Evolutionary conservation across 345 rosid genomes (phyloP).

Genomic region (Noccaea caerulescens): DNA sequence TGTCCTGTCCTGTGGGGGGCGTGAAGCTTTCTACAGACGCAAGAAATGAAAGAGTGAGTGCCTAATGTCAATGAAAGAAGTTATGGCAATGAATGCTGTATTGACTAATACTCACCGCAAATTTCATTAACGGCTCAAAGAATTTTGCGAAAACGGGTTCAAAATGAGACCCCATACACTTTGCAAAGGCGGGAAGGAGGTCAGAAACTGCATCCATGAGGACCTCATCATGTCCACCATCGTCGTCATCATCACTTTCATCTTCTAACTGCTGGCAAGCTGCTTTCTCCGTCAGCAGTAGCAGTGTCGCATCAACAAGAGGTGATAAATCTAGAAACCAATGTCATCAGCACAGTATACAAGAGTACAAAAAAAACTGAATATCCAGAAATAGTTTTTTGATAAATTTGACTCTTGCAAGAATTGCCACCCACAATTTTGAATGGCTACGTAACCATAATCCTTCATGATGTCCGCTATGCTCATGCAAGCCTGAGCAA

Average conservation of each 20-base stretch:
- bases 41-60: constrained; percentile 44
- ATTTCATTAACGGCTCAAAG: constrained; percentile 95
- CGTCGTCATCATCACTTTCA: constrained; percentile 81
- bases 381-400: background rate
- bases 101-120: constrained; percentile 63
- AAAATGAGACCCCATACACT: constrained; percentile 91
- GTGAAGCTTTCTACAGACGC: constrained; percentile 69
- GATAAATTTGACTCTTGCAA: constrained; percentile 23
- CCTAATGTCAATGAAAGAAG: constrained; percentile 14
- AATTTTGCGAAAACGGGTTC: constrained; percentile 81
- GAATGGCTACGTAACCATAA: constrained; percentile 73
- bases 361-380: background rate
- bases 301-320: constrained; percentile 77
- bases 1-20: constrained; percentile 88
- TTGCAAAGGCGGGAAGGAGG: constrained; percentile 97
- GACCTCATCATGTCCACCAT: constrained; percentile 83
- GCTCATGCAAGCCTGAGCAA: constrained; percentile 92
- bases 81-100: constrained; percentile 10
- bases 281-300: constrained; percentile 81
- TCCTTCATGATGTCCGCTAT: constrained; percentile 84
- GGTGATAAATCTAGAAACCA: constrained; percentile 68
- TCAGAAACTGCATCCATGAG: constrained; percentile 99
- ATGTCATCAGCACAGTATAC: constrained; percentile 31
- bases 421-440: constrained; percentile 72
- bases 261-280: constrained; percentile 80